A percentile compares a stretch with the other conserved stretches of the same genome.
Conservation (phyloP, 2,329 filamentous ascomycete species). For the Dactylellina cionopaga region DNA sequence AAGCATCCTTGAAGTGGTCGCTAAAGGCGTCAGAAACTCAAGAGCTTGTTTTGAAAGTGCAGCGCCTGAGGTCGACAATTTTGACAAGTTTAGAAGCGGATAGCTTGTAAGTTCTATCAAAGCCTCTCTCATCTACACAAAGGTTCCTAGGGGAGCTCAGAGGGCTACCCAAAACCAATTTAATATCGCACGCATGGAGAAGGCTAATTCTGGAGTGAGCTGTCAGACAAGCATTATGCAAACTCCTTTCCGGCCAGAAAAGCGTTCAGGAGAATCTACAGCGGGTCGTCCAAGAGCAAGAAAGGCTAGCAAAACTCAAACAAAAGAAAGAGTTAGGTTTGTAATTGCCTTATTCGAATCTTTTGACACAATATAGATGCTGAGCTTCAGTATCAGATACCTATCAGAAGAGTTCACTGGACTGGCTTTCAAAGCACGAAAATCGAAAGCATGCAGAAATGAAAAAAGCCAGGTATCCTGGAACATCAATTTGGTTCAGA, state of each 20-base stretch:
- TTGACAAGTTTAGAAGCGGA: constrained; percentile 1
- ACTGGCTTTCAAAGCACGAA: constrained; percentile 13
- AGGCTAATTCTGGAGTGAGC: no score
- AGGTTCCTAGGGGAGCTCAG: no score
- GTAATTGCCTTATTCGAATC: no score
- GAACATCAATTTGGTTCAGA: constrained; percentile 21
- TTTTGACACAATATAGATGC: no score
- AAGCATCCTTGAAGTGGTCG: constrained; percentile 29
- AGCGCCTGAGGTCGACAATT: constrained; percentile 18
- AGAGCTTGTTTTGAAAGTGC: not conserved
- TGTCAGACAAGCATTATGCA: constrained; percentile 8
- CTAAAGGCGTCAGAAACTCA: constrained; percentile 11
- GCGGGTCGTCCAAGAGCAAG: constrained; percentile 5
- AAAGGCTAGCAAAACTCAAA: not conserved
- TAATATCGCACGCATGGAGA: no score
- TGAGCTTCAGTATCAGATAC: no score
- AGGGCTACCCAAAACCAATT: no score
- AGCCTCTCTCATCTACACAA: no score
- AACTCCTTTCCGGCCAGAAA: constrained; percentile 9
- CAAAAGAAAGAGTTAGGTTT: constrained; percentile 14
- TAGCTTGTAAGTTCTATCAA: constrained; percentile 18
- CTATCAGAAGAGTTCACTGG: not conserved
- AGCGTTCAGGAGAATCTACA: constrained; percentile 12
- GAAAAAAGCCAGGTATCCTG: not conserved
- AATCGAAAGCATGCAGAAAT: constrained; percentile 12